Conservation (phyloP, 176 grass and related monocot genomes). For the Eragrostis curvula region DNA sequence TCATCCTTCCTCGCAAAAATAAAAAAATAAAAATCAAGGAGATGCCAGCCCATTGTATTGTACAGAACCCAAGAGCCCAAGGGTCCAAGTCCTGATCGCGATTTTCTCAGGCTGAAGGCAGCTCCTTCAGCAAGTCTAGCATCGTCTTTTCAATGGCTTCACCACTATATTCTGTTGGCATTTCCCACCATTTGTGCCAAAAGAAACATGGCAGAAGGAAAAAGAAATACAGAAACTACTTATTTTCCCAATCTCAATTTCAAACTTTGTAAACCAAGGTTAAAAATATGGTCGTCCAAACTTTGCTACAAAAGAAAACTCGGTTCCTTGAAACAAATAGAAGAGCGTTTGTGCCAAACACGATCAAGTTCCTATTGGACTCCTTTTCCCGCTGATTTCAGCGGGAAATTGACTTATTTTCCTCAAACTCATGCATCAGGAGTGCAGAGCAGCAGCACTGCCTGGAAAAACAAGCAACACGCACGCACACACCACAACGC, state of each 20-base stretch:
- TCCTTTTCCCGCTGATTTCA: not conserved
- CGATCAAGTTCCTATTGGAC: not conserved
- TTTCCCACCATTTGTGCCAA: not conserved
- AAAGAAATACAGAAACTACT: not conserved
- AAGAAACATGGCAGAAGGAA: not conserved
- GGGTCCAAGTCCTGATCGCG: not conserved
- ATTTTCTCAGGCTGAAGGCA: not conserved
- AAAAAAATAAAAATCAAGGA: no score
- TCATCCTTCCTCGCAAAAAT: no score
- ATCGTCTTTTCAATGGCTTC: no score
- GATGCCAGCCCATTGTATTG: no score
- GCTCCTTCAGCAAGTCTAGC: no score
- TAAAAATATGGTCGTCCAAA: not conserved
- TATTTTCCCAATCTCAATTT: not conserved
- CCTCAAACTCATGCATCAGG: slow-evolving; percentile 2
- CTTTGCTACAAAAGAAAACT: not conserved
- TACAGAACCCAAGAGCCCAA: not conserved
- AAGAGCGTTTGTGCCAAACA: not conserved
- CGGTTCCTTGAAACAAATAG: not conserved
- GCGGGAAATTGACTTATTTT: not conserved
- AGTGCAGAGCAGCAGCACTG: slow-evolving; percentile 58
- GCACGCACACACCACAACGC: not conserved
- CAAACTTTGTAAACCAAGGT: not conserved
- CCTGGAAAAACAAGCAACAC: slow-evolving; percentile 6
- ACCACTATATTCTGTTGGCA: no score